Percentiles rank a stretch among this genome's conserved stretches.
These are phyloP conservation scores for Rhododendron ovatum DNA, from an alignment of 148 eudicot genomes.

Conservation along the genomic window DNA sequence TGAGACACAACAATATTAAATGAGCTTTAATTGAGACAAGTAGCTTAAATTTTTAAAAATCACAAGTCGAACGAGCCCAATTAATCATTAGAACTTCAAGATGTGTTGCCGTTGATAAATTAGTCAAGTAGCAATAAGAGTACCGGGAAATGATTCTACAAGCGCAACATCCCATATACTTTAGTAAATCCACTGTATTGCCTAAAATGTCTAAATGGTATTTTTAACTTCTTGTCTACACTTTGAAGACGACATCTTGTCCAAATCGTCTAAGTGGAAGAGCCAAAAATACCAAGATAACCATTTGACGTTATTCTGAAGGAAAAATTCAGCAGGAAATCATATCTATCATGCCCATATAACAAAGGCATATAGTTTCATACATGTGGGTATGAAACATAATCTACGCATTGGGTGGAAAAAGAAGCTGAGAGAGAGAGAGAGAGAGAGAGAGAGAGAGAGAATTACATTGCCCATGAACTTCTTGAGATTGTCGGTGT, in stretches of 20 bases:
- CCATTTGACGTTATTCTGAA: too few species aligned
- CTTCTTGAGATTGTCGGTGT: conserved; percentile 64
- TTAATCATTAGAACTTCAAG: background rate
- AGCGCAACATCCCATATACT: background rate
- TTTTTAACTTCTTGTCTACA: too few species aligned
- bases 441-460: background rate
- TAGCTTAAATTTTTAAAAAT: too few species aligned
- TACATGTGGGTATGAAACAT: background rate
- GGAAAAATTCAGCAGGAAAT: background rate
- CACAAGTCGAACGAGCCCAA: too few species aligned
- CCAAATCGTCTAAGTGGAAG: too few species aligned
- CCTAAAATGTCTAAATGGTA: too few species aligned
- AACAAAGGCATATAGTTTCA: background rate
- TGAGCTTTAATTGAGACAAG: too few species aligned
- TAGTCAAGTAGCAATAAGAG: background rate
- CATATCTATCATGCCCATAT: background rate
- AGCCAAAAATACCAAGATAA: too few species aligned
- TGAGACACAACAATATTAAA: too few species aligned
- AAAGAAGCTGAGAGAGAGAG: background rate
- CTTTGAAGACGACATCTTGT: too few species aligned
- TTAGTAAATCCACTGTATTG: too few species aligned
- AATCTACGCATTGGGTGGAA: background rate
- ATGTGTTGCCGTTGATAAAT: background rate
- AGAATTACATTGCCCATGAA: conserved; percentile 70
- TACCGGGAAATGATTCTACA: background rate